Percentiles rank a stretch among this genome's conserved stretches.
phyloP scores from a whole-genome alignment of 2,329 filamentous ascomycete genomes.

The Pseudocercospora eumusae region DNA sequence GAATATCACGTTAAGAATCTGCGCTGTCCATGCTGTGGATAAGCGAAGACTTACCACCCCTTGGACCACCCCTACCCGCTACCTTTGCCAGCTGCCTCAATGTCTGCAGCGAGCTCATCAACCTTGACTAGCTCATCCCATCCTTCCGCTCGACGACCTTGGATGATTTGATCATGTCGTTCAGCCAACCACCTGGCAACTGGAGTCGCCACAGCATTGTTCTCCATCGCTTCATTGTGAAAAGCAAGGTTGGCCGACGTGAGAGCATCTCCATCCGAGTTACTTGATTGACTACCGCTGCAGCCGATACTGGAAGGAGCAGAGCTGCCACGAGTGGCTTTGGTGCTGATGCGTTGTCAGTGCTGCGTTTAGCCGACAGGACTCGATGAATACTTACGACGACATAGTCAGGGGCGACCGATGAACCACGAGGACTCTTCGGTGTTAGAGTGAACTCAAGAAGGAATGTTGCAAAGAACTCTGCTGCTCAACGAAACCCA shows the following conservation, averaged over 20 bases:
- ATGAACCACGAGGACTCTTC: neutral
- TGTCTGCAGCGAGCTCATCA: too few species aligned
- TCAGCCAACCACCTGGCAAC: neutral
- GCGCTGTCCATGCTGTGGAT: neutral
- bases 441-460: neutral
- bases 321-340: neutral
- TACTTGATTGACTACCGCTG: neutral
- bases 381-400: neutral
- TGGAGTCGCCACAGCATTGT: neutral
- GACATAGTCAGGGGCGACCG: neutral
- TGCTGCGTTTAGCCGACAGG: neutral
- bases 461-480: neutral
- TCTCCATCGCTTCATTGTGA: neutral
- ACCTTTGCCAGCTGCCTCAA: too few species aligned
- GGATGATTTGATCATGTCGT: too few species aligned
- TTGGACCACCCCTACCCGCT: neutral
- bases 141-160: too few species aligned
- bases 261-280: neutral
- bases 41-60: neutral
- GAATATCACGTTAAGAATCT: neutral
- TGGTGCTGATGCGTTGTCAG: neutral
- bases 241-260: neutral
- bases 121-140: too few species aligned
- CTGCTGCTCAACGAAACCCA: neutral
- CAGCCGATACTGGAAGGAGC: neutral